phyloP scores from a whole-genome alignment of 495 filamentous ascomycete genomes.

The Apodospora peruviana region DNA sequence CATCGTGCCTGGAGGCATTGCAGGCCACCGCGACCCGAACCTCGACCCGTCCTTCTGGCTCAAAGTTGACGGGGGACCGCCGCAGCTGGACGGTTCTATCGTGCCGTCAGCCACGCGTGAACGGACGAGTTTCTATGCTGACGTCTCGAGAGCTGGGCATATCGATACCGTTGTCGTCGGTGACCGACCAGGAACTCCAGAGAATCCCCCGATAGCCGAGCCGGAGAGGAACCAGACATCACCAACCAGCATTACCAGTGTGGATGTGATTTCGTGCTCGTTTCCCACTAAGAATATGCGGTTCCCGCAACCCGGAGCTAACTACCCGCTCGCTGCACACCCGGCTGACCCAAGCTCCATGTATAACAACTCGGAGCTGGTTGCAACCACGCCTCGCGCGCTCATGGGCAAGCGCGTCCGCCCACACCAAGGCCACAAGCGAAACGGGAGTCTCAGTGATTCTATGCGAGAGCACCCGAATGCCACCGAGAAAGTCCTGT shows the following conservation, averaged over 20 bases:
- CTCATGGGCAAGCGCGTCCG: constrained; percentile 49
- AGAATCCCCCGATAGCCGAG: constrained; percentile 19
- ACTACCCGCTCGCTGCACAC: constrained; percentile 52
- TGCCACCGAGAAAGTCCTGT: constrained; percentile 40
- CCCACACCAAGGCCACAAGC: constrained; percentile 40
- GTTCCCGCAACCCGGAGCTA: constrained; percentile 35
- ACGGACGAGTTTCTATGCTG: constrained; percentile 41
- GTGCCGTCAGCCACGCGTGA: constrained; percentile 13
- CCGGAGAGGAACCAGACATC: constrained; percentile 35
- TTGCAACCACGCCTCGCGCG: constrained; percentile 48
- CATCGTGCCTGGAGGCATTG: constrained; percentile 69
- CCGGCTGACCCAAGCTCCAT: constrained; percentile 53
- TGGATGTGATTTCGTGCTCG: constrained; percentile 75
- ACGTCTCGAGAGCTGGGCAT: constrained; percentile 44
- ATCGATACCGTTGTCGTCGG: constrained; percentile 37
- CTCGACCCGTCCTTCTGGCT: constrained; percentile 44
- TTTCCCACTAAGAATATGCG: constrained; percentile 62
- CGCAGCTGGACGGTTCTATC: constrained; percentile 37
- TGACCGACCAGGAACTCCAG: constrained; percentile 38
- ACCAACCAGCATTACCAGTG: constrained; percentile 47
- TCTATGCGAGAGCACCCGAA: constrained; percentile 70
- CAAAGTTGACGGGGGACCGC: constrained; percentile 29
- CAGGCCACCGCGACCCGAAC: constrained; percentile 49
- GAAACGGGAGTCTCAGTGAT: constrained; percentile 65
- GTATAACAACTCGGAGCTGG: constrained; percentile 36